These are phyloP conservation scores for Annulohypoxylon truncatum DNA, from an alignment of 2,329 filamentous ascomycete genomes.

Conservation along the genomic window DNA sequence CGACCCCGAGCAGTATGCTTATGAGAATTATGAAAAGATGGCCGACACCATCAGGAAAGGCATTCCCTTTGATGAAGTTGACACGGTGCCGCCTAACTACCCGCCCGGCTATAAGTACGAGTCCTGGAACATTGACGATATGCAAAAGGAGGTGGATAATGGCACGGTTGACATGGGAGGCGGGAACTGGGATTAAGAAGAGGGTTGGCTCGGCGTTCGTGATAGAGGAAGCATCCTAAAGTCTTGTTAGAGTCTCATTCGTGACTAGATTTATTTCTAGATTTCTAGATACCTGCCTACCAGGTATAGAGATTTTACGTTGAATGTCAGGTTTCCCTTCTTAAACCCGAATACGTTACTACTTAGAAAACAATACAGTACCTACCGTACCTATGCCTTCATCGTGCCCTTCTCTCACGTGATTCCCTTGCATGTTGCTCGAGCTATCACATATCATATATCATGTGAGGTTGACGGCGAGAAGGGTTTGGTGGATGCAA, in stretches of 20 bases:
- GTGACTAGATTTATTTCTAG: background rate
- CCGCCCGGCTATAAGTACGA: conserved; percentile 52
- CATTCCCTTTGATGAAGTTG: conserved; percentile 46
- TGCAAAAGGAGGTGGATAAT: conserved; percentile 53
- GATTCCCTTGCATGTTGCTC: background rate
- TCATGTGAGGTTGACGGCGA: background rate
- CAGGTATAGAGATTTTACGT: background rate
- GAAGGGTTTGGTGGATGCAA: background rate
- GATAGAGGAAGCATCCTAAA: background rate
- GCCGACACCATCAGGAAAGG: conserved; percentile 50
- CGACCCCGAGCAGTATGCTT: conserved; percentile 53
- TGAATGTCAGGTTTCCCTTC: conserved; percentile 6
- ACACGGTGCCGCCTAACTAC: conserved; percentile 51
- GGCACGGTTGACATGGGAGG: conserved; percentile 52
- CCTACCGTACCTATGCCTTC: background rate
- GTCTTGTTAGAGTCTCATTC: background rate
- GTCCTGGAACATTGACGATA: conserved; percentile 57
- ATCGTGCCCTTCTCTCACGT: background rate
- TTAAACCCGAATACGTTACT: background rate
- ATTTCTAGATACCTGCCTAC: background rate
- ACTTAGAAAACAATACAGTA: background rate
- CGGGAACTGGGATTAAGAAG: conserved; percentile 47
- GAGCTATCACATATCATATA: background rate
- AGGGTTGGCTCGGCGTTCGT: background rate
- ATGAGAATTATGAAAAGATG: conserved; percentile 52